Base-by-base conservation (phyloP, 352 stramenopile species). In the Phytopythium delawarense region DNA sequence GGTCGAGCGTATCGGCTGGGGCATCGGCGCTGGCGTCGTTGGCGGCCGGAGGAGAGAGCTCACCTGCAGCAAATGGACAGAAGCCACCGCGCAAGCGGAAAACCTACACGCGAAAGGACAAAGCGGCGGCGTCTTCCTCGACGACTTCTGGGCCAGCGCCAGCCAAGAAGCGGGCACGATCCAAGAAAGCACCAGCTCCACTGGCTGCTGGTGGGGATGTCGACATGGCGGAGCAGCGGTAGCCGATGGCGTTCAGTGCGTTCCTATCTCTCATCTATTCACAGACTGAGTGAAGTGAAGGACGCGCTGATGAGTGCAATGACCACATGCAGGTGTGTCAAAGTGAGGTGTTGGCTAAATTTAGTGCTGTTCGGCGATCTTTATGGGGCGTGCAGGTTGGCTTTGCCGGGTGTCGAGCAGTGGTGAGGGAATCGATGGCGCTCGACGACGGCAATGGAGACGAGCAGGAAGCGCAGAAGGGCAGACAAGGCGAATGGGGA, bases 51-150 rank as follows among this genome's bases (percentile, higher is more conserved):
- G 48, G 48, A 8, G 48, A 23, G 5, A 54, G 0, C 20, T 18
- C 21, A 18, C 3, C 45, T 16, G 30, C 53, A 11, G n/a, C 48
- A 3, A 53, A 49, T 12, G 54, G 20, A 2, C 49, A 63, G 2
- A 86, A 90, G 59, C 53, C 70, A 7, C 72, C 74, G 15, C 81
- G 82, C 0, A 94, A 94, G 61, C 79, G 84, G 12, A 92, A 93
- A 57, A 23, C 70, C 0, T 88, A 89, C 61, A 75, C 71, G 28
- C 79, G 81, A 51, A 87, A 78, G 64, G 81, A 91, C 30, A 90
- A 89, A 57, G 61, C 55, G 4, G 76, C 39, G 37, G 25, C 18
- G 42, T 39, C 56, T 25, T 46, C 42, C 15, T 54, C 57, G 13
- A 32, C 30, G 6, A 39, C 57, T 7, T 46, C 44, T 8, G 45